Base-by-base conservation (phyloP, 2,329 filamentous ascomycete genomes). In the Stemphylium lycopersici region DNA sequence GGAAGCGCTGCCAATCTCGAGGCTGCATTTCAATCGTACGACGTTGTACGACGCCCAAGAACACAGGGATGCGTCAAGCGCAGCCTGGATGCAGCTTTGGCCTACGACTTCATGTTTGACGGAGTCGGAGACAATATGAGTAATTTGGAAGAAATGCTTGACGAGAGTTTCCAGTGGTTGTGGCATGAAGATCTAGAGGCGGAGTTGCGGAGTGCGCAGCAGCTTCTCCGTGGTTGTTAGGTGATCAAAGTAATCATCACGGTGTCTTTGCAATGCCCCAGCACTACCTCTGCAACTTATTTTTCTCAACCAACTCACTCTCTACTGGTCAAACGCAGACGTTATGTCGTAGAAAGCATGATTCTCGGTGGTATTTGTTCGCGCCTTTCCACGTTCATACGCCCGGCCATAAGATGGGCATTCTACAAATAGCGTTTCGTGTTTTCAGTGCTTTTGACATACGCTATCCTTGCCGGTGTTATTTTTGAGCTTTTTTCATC, bases 21-120 rank as follows among this genome's bases (percentile, higher is more conserved):
- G 52, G 53, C 51, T 20, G 76, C 75, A 0, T 77, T 79, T 49
- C 44, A 55, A 22, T 74, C 69, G 0, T 79, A 71, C 44, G 76
- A 79, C 58, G 29, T 48, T 6, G 62, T 73, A 1, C 52, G 77
- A 34, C 57, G 76, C 45, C 72, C 71, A 11, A 59, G 77, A 37
- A 74, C 72, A 2, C 74, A 79, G 59, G 59, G 65, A 33, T 60
- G 76, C 24, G 72, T 76, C 20, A 55, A 70, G 29, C 58, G 71
- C 36, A 71, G 68, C 47, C 33, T 55, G 13, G 26, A 57, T 12
- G 50, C 58, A 3, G 75, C 75, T 2, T 34, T 58, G 43, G 51
- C 42, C 16, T 58, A 55, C 33, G 55, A 60, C n/a, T 65, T 69
- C 20, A 45, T 62, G 8, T n/a, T 60, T 12, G 59, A 62, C 2